Conservation (phyloP, 352 stramenopile genomes). For the Globisporangium okanoganense region DNA sequence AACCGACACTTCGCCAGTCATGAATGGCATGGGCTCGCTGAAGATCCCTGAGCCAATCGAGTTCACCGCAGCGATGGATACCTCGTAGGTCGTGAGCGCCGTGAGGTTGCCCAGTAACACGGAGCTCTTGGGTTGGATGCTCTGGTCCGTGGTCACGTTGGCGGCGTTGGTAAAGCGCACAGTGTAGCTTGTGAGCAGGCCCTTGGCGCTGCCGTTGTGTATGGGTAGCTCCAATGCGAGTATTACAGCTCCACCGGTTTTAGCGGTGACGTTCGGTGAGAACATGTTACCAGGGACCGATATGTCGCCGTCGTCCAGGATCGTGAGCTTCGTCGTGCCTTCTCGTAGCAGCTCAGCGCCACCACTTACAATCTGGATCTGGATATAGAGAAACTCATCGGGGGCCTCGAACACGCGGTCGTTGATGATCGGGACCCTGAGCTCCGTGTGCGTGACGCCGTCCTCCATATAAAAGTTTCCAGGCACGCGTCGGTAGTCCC, state of each 20-base stretch:
- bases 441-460: constrained; percentile 23
- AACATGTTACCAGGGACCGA: constrained; percentile 28
- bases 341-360: constrained; percentile 21
- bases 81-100: constrained; percentile 28
- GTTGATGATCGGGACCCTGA: constrained; percentile 57
- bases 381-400: constrained; percentile 43
- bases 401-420: constrained; percentile 49
- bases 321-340: constrained; percentile 27
- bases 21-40: constrained; percentile 30
- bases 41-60: constrained; percentile 27
- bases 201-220: constrained; percentile 50
- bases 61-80: constrained; percentile 38
- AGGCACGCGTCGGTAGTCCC: constrained; percentile 36
- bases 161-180: constrained; percentile 26
- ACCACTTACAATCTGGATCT: constrained; percentile 24
- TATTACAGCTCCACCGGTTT: constrained; percentile 38
- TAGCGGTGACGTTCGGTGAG: constrained; percentile 16
- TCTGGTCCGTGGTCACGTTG: constrained; percentile 11
- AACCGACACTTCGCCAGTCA: constrained; percentile 33
- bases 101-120: constrained; percentile 30
- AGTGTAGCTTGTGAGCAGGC: constrained; percentile 28
- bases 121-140: constrained; percentile 1
- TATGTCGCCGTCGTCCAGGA: constrained; percentile 52
- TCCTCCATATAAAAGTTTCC: constrained; percentile 32
- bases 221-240: constrained; percentile 26